phyloP scores from a whole-genome alignment of 805 yeast species.

The Wickerhamiella lipophila region DNA sequence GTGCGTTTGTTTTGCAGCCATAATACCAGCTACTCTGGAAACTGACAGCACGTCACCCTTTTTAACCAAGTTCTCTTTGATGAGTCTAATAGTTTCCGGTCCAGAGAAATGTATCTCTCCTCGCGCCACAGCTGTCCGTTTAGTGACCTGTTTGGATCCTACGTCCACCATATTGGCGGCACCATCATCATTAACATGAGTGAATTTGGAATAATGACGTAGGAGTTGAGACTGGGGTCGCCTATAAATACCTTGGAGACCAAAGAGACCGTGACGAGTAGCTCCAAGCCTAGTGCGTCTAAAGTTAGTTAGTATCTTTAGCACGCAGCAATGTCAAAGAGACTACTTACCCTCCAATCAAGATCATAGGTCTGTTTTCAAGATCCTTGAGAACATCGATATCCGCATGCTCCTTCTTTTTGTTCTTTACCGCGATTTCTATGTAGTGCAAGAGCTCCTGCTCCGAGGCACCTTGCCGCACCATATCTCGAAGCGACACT shows the following conservation, averaged over 20 bases:
- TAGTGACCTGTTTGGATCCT: constrained; percentile 31
- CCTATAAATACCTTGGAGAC: background rate
- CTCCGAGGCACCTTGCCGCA: constrained; percentile 31
- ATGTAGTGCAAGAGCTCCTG: constrained; percentile 32
- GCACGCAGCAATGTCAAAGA: background rate
- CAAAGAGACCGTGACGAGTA: background rate
- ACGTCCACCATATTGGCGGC: constrained; percentile 41
- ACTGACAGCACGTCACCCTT: constrained; percentile 42
- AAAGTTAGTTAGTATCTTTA: constrained; percentile 1
- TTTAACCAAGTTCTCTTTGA: constrained; percentile 31
- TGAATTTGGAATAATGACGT: constrained; percentile 19
- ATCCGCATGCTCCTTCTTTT: constrained; percentile 42
- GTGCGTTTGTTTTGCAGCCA: constrained; percentile 39
- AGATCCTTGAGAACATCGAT: constrained; percentile 34
- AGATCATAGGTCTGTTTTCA: constrained; percentile 44
- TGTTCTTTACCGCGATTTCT: constrained; percentile 35
- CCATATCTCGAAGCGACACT: constrained; percentile 35
- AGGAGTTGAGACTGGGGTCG: background rate
- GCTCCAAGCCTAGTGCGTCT: background rate
- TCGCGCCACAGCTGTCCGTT: constrained; percentile 34
- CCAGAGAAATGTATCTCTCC: constrained; percentile 35
- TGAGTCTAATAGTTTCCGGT: constrained; percentile 25
- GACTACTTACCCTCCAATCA: constrained; percentile 40
- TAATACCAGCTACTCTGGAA: constrained; percentile 40
- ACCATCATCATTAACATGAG: constrained; percentile 34